A percentile compares a stretch with the other conserved stretches of the same genome.
Evolutionary conservation across 2,329 filamentous ascomycete genomes (phyloP).

Genomic region (Samsoniella hepiali): DNA sequence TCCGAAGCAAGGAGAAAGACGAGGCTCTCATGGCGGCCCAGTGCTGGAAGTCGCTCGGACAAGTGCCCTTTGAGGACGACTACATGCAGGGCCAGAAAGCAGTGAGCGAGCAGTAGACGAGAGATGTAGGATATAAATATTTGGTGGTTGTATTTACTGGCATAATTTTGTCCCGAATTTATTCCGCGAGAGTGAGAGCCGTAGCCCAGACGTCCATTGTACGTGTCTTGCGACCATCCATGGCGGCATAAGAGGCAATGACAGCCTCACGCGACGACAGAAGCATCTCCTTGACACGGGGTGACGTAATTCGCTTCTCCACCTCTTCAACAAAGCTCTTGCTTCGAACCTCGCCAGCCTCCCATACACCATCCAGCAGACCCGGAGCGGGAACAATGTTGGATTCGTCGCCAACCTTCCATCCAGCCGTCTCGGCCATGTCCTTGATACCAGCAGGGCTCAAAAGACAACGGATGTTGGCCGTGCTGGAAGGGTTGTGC

Average conservation of each 20-base stretch:
- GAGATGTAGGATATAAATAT: not conserved
- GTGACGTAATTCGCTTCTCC: slow-evolving; percentile 27
- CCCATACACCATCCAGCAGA: slow-evolving; percentile 47
- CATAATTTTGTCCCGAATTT: not conserved
- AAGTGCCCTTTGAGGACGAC: slow-evolving; percentile 43
- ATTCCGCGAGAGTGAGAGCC: not conserved
- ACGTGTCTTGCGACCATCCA: slow-evolving; percentile 31
- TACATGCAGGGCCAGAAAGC: not conserved
- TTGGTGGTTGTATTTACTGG: not conserved
- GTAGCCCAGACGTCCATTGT: slow-evolving; percentile 43
- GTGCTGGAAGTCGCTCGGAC: slow-evolving; percentile 43
- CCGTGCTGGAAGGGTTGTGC: slow-evolving; percentile 33
- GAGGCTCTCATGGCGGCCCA: slow-evolving; percentile 42
- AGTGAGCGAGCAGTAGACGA: not conserved
- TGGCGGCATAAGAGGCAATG: slow-evolving; percentile 27
- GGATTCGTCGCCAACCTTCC: slow-evolving; percentile 35
- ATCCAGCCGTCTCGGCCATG: slow-evolving; percentile 36
- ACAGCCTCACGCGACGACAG: slow-evolving; percentile 33
- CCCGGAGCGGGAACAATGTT: slow-evolving; percentile 35
- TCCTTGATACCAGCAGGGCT: slow-evolving; percentile 39
- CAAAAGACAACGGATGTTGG: slow-evolving; percentile 48
- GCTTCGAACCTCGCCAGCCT: slow-evolving; percentile 35
- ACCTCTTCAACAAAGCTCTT: slow-evolving; percentile 33
- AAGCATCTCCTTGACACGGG: slow-evolving; percentile 30
- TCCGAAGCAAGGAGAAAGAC: slow-evolving; percentile 40